Evolutionary conservation across 2,329 filamentous ascomycete genomes (phyloP).

Genomic region (Penicillium expansum): DNA sequence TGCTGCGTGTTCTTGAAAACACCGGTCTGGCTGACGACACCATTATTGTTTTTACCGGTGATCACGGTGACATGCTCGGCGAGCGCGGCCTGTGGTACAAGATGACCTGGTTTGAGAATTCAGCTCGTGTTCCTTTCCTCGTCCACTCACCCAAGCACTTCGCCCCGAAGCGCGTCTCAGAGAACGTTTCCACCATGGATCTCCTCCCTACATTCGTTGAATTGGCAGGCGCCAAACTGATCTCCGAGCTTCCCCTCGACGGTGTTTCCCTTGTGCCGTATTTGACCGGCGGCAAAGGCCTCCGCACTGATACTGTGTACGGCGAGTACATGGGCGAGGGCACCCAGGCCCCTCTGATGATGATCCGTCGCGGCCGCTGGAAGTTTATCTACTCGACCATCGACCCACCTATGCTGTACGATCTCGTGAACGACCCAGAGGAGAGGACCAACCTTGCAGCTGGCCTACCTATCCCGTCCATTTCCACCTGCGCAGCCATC

Average conservation of each 20-base stretch:
- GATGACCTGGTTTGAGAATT: conserved; percentile 95
- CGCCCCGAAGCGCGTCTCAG: conserved; percentile 68
- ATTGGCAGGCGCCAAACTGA: conserved; percentile 68
- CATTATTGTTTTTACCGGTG: conserved; percentile 86
- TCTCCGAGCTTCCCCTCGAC: conserved; percentile 75
- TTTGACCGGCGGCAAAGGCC: conserved; percentile 56
- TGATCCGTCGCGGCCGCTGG: conserved; percentile 87
- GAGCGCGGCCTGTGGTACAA: conserved; percentile 93
- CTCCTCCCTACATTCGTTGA: conserved; percentile 86
- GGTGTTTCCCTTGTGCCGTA: conserved; percentile 79
- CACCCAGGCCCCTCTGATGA: conserved; percentile 83
- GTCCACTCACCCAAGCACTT: conserved; percentile 77
- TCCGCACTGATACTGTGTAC: conserved; percentile 75
- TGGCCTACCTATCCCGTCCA: conserved; percentile 29
- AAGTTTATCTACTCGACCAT: conserved; percentile 86
- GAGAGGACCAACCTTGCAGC: conserved; percentile 69
- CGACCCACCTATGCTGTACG: conserved; percentile 81
- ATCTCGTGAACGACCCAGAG: conserved; percentile 70
- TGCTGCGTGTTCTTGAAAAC: conserved; percentile 73
- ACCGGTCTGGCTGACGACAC: conserved; percentile 81
- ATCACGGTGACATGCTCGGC: conserved; percentile 94
- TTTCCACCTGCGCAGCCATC: conserved; percentile 29
- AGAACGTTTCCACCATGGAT: conserved; percentile 89
- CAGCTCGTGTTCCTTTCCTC: conserved; percentile 82
- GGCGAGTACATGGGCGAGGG: conserved; percentile 95